Percentiles rank a stretch among this genome's conserved stretches.
These are phyloP conservation scores for Cyclospora cayetanensis DNA, from an alignment of 169 alveolate species.

Conservation along the genomic window DNA sequence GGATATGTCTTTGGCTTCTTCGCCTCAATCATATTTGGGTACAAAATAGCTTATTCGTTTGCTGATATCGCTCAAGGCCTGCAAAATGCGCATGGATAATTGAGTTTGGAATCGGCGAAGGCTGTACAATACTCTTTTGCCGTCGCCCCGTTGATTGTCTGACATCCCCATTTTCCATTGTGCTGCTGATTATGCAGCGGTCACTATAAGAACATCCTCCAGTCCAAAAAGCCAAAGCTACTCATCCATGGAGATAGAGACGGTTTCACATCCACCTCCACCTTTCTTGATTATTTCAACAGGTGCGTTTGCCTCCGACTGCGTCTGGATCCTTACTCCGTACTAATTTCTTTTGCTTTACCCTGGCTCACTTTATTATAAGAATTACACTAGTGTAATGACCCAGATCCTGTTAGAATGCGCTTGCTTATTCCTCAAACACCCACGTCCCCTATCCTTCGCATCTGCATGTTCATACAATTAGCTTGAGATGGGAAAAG, in stretches of 20 bases:
- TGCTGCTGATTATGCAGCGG: conserved; percentile 51
- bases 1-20: conserved; percentile 79
- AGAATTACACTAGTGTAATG: too few relatives aligned
- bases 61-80: neutral
- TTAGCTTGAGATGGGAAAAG: too few relatives aligned
- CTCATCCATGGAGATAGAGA: conserved; percentile 76
- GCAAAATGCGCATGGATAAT: neutral
- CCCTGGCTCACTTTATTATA: too few relatives aligned
- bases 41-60: neutral
- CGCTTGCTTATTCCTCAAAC: too few relatives aligned
- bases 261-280: conserved; percentile 75
- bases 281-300: conserved; percentile 66
- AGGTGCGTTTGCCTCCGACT: conserved; percentile 58
- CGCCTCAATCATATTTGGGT: conserved; percentile 77
- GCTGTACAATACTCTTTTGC: too few relatives aligned
- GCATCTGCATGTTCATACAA: too few relatives aligned
- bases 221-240: conserved; percentile 74
- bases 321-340: too few relatives aligned
- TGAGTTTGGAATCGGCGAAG: neutral
- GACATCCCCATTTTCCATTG: too few relatives aligned
- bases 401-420: too few relatives aligned
- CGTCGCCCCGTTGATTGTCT: too few relatives aligned
- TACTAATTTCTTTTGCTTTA: too few relatives aligned
- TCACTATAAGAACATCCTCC: conserved; percentile 73
- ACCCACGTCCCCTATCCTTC: too few relatives aligned